phyloP scores from a whole-genome alignment of 2,329 filamentous ascomycete genomes.

The Hyphodiscus sp. region DNA sequence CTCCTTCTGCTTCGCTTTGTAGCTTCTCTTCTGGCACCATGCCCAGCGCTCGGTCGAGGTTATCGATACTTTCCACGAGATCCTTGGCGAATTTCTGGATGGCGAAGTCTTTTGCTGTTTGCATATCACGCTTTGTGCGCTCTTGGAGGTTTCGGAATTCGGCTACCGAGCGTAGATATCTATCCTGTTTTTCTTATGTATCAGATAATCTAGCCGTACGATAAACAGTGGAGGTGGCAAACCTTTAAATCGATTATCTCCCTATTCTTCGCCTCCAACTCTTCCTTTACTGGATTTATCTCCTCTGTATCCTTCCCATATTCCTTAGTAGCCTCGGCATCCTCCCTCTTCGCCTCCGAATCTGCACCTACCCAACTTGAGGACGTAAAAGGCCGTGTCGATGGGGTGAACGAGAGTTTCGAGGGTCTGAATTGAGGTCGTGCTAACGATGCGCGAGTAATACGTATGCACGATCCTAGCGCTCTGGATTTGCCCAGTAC shows the following conservation, averaged over 20 bases:
- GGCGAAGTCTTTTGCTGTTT: slow-evolving; percentile 82
- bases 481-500: slow-evolving; percentile 41
- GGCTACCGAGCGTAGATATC: slow-evolving; percentile 86
- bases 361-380: slow-evolving; percentile 33
- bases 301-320: slow-evolving; percentile 32
- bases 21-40: slow-evolving; percentile 74
- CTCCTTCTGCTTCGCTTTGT: slow-evolving; percentile 43
- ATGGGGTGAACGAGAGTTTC: slow-evolving; percentile 25
- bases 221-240: slow-evolving; percentile 21
- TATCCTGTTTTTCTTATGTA: slow-evolving; percentile 59
- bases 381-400: slow-evolving; percentile 13
- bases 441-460: slow-evolving; percentile 17
- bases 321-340: slow-evolving; percentile 33
- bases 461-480: slow-evolving; percentile 31
- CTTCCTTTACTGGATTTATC: slow-evolving; percentile 50
- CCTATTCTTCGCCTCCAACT: slow-evolving; percentile 65
- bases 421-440: slow-evolving; percentile 34
- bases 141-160: slow-evolving; percentile 98
- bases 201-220: slow-evolving; percentile 3
- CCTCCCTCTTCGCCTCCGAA: slow-evolving; percentile 38
- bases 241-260: slow-evolving; percentile 84
- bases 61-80: slow-evolving; percentile 91
- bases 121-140: slow-evolving; percentile 84
- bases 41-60: slow-evolving; percentile 84
- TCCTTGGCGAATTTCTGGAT: slow-evolving; percentile 93